Evolutionary conservation across 2,329 filamentous ascomycete species (phyloP), one percentile per base, ranked within the genome.

Genomic region (Penicillium corylophilum): DNA sequence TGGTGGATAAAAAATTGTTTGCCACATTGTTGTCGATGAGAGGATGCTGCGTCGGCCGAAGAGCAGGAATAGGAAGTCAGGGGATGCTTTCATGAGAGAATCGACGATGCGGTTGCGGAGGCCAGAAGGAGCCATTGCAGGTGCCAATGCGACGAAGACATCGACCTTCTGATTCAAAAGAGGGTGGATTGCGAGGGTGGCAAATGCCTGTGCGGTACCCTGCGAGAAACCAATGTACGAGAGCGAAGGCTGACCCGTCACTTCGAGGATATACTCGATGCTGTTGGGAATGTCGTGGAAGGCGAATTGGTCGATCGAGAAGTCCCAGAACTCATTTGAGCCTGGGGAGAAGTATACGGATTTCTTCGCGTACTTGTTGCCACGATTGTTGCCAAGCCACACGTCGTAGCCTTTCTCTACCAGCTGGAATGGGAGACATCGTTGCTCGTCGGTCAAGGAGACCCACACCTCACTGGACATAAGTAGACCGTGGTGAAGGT

Each of bases 401-500:
- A 97, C 93, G 76, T 99, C 94, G 64, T 95, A 99, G 2, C 94
- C 94, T 64, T 83, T 82, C 65, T 96, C 90, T 0, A 95, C 90
- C 39, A 99, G 78, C 60, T 88, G 82, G 68, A 99, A 97, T 0
- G 94, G 90, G 35, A 99, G 77, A 61, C 88, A 93, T 61, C 92
- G 83, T 71, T 95, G 82, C 61, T 87, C 85, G 60, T 96, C 89
- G 0, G 93, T 95, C 67, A 93, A 76, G 67, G 90, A 95, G 8
- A 97, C 90, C 94, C 94, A 99, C 29, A 99, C 93, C 72, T 99
- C 94, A 63, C 91, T 96, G 73, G 96, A 97, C 94, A 99, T 99
- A 67, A 99, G 82, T 51, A 99, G 80, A 8, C 93, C 94, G 72
- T 99, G 94, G 67, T 99, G 94, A 57, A 99, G 77, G 70, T 97